Base-by-base conservation (phyloP, 2,329 filamentous ascomycete species). In the Hypoxylon sp. region DNA sequence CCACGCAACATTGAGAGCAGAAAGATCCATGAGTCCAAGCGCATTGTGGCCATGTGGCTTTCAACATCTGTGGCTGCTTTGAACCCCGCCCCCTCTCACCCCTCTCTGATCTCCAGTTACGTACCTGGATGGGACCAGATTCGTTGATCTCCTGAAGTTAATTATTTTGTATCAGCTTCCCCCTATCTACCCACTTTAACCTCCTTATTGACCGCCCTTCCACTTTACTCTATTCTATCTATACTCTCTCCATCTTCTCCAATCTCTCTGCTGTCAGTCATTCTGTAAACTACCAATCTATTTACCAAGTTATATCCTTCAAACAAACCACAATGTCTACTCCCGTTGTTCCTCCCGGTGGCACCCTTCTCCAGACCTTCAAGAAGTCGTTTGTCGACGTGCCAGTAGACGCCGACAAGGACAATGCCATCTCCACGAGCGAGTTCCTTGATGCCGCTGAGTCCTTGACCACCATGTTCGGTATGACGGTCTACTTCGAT, bases 391-490 rank as follows among this genome's bases (percentile, higher is more conserved):
- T 96, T 77, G 79, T 81, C 59, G 84, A 93, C 64, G 93, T 97
- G 45, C 86, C 89, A 9, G 74, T 96, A 64, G 83, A 91, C 65
- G 78, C 81, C 56, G 79, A 81, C 62, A 87, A 89, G 63, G 86
- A 85, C 74, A 88, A 91, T 76, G 88, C 86, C 55, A 86, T 97
- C 67, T 76, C 84, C 45, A 97, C 94, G 35, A 83, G 82, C 50
- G 85, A 95, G 71, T 99, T 97, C 75, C 87, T 97, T 59, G 89
- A 96, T 61, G 94, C 94, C 50, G 83, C 91, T 43, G 91, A 97
- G 81, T 86, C 89, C 48, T 76, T 97, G 71, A 89, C 88, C 43
- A 89, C 85, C 57, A 84, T 99, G 57, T 97, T 97, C 68, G 90
- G 91, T 94, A 73, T 19, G 74, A 16, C 13, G 34, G 35, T 26